Evolutionary conservation across 352 stramenopile species (phyloP).

Genomic region (Pythium periplocum): DNA sequence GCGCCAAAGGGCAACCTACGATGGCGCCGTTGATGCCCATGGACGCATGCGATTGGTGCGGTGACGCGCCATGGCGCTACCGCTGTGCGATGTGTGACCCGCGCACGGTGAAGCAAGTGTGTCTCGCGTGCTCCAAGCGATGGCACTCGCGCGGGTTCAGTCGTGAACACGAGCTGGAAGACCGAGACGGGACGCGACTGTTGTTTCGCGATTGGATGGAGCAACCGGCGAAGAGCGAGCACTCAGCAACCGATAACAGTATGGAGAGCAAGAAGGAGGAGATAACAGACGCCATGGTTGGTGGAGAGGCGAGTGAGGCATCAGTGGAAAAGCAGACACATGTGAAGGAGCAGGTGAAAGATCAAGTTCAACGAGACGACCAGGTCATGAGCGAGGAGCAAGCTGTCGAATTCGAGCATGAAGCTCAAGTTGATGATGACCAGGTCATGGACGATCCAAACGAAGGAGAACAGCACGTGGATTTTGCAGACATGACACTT

Average conservation of each 20-base stretch:
- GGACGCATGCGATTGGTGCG: slow-evolving; percentile 28
- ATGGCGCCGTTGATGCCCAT: background rate
- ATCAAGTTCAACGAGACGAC: no score
- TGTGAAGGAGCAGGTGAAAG: no score
- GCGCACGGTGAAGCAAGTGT: slow-evolving; percentile 22
- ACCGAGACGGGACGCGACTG: slow-evolving; percentile 15
- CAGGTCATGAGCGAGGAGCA: no score
- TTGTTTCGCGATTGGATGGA: slow-evolving; percentile 17
- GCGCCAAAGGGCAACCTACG: background rate
- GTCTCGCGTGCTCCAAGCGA: slow-evolving; percentile 20
- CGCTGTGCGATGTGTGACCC: slow-evolving; percentile 30
- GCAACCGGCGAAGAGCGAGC: background rate
- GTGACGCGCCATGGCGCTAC: slow-evolving; percentile 26
- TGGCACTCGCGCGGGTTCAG: slow-evolving; percentile 39
- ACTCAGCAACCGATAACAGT: no score
- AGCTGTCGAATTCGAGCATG: no score
- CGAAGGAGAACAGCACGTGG: background rate
- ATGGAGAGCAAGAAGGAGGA: no score
- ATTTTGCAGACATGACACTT: slow-evolving; percentile 16
- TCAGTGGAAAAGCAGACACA: background rate
- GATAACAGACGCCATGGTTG: no score
- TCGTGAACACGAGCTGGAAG: slow-evolving; percentile 22
- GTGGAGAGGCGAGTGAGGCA: background rate
- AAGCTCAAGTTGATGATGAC: slow-evolving; percentile 1
- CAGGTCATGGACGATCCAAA: slow-evolving; percentile 1